Evolutionary conservation across 768 basidiomycete species (phyloP).

Genomic region (Rhodosporidiobolus odoratus): DNA sequence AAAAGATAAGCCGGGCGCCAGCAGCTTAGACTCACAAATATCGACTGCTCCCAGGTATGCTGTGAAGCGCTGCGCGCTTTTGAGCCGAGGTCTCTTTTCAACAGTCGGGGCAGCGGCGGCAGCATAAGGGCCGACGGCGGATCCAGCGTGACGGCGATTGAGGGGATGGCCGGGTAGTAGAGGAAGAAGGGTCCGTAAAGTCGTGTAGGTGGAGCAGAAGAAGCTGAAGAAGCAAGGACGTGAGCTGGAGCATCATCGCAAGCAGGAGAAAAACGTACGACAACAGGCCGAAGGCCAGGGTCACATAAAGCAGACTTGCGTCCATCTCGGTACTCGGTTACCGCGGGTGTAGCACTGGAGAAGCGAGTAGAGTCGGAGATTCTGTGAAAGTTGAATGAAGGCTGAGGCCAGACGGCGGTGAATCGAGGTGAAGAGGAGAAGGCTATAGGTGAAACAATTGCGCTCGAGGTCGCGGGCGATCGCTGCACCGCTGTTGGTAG

Average conservation of each 20-base stretch:
- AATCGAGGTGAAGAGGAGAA: too few relatives aligned
- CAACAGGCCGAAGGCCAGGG: conserved; percentile 3
- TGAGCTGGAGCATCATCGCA: background rate
- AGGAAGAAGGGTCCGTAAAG: conserved; percentile 25
- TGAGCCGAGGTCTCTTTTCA: conserved; percentile 10
- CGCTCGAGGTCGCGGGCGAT: too few relatives aligned
- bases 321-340: too few relatives aligned
- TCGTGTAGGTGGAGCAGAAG: conserved; percentile 28
- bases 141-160: background rate
- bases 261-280: conserved; percentile 5
- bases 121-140: background rate
- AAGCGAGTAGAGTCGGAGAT: too few relatives aligned
- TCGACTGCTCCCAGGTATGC: conserved; percentile 9
- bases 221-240: conserved; percentile 22
- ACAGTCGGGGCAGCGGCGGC: background rate
- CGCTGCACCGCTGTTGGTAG: too few relatives aligned
- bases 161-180: conserved; percentile 22
- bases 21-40: background rate
- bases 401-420: too few relatives aligned
- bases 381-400: too few relatives aligned
- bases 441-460: too few relatives aligned
- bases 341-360: too few relatives aligned
- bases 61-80: conserved; percentile 30
- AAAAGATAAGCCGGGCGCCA: background rate
- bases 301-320: conserved; percentile 8